Base-by-base conservation (phyloP, 1,284 basidiomycete species). In the Puccinia horiana region DNA sequence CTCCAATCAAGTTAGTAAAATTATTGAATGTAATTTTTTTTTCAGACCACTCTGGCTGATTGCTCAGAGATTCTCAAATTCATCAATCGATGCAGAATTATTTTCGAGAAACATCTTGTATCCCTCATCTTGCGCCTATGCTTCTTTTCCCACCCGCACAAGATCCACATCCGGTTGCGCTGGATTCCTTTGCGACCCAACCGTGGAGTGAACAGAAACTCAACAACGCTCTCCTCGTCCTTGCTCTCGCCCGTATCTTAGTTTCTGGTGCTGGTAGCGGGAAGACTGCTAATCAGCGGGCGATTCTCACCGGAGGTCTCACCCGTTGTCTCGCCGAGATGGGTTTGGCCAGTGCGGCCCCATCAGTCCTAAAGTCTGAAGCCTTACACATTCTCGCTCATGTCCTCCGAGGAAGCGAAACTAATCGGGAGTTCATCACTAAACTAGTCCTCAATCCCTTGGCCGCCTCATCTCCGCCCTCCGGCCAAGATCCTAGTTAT, bases 201-300 rank as follows among this genome's bases (percentile, higher is more conserved):
- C 95, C 95, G 86, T 99, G 97, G 97, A 94, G 95, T 83, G 90
- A 92, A 76, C 94, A 96, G 86, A 98, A 98, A 87, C 87, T 91
- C 26, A 89, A 91, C 72, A 96, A 96, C 85, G 92, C 92, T 1
- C 89, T 90, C 0, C 88, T 95, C 26, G 91, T 94, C 16, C 88
- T 98, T 4, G 92, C 92, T 35, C 91, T 98, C 77, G 90, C 94
- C 8, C 85, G 88, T 67, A 89, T 89, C 85, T 87, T 91, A 29
- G 88, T 90, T 52, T 86, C 86, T 0, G 88, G 88, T 0, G 86
- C 87, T 44, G 88, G 87, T 4, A 86, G 86, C 12, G 87, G 87
- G 0, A 85, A 86, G 47, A 56, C 83, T 11, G 83, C 82, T 42
- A 86, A 85, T 49, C 84, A 83, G 89, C 86, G 87, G n/a, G 89